Base-by-base conservation (phyloP, 2,329 filamentous ascomycete genomes). In the Chaetomiaceae sp. region DNA sequence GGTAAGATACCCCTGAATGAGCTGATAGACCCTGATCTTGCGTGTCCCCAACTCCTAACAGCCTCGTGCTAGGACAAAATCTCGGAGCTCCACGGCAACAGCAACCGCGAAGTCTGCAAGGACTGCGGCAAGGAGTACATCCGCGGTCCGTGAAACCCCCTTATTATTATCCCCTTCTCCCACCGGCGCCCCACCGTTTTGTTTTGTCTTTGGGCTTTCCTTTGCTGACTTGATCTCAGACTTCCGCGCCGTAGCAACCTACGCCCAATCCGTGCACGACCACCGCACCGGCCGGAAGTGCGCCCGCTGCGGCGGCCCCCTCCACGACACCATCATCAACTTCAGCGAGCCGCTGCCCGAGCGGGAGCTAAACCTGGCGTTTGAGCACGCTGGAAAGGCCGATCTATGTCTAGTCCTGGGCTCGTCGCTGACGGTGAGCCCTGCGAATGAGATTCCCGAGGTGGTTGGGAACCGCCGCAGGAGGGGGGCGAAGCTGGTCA, bases 81-180 rank as follows among this genome's bases (percentile, higher is more conserved):
- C 40, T 75, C 74, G 0, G 74, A 78, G 51, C 66, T 77, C 1
- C 75, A 77, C 27, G 74, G 74, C 0, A 78, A 78, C 42, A 76
- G 68, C 33, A 78, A 76, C 38, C 68, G 69, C 0, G 75, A 77
- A 48, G 70, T 63, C 25, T 77, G 75, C 57, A 68, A 69, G 38
- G 67, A 71, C 9, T 77, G 73, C 33, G 69, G 69, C 0, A 74
- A 75, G 27, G 72, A 78, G 48, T 77, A 75, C 23, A 68, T 78
- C 12, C 68, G 74, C 15, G 72, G 71, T 72, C 59, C 12, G 52
- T 59, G 22, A 29, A 8, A 9, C 5, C n/a, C 31, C 8, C 20
- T 7, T n/a, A 12, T 31, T 31, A 31, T n/a, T 1, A n/a, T n/a
- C n/a, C n/a, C n/a, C n/a, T n/a, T n/a, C n/a, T n/a, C n/a, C n/a